Conservation (phyloP, 345 rosid species). For the Rhodamnia rubescens region DNA sequence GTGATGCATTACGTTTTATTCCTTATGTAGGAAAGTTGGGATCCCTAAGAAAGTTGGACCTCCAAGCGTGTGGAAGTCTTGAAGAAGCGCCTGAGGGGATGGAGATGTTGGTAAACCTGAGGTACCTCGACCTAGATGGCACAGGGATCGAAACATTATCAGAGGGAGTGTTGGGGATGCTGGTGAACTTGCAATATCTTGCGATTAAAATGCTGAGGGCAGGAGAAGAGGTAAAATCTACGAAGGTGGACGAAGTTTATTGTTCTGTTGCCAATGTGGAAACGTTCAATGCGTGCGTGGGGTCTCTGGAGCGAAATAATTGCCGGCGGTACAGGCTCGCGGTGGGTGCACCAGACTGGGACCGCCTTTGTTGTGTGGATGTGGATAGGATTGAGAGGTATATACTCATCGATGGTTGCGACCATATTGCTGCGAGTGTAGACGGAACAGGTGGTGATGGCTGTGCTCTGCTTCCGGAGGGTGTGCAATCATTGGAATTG, state of each 20-base stretch:
- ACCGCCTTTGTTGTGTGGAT: background rate
- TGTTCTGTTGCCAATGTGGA: background rate
- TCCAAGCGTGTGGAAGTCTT: background rate
- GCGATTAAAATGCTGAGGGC: background rate
- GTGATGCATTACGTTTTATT: background rate
- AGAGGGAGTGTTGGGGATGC: background rate
- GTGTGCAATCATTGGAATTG: background rate
- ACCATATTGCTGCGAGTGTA: background rate
- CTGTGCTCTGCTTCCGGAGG: fast-evolving
- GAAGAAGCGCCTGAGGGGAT: slow-evolving; percentile 6
- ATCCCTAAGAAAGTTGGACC: slow-evolving; percentile 8
- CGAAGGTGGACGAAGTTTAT: background rate
- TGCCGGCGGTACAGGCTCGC: background rate
- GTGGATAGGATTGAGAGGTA: background rate
- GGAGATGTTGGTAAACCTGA: slow-evolving; percentile 7
- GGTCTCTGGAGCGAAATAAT: background rate
- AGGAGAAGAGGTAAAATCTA: slow-evolving; percentile 2
- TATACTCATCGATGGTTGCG: background rate
- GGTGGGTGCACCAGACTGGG: background rate
- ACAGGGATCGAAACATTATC: background rate
- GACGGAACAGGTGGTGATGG: background rate
- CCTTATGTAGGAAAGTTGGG: slow-evolving; percentile 7
- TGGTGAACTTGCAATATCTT: background rate
- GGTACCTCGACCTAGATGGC: background rate
- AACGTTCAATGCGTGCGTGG: background rate